Conservation (phyloP, 768 basidiomycete genomes). For the Kwoniella sp. region DNA sequence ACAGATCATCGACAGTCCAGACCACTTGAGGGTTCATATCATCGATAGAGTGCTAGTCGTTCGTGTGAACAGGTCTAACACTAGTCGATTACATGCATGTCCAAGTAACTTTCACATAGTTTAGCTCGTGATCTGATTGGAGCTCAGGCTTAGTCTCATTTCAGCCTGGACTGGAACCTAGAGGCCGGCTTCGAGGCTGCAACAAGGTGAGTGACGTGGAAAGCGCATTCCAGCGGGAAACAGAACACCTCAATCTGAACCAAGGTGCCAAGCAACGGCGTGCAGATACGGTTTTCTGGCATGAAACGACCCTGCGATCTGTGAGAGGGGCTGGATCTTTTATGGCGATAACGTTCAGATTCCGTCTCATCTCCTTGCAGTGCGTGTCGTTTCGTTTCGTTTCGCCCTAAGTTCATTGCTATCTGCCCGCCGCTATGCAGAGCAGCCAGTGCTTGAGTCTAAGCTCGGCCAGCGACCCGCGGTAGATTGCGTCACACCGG, state of each 20-base stretch:
- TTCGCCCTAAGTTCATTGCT: neutral
- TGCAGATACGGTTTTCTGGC: neutral
- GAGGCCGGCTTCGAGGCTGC: no score
- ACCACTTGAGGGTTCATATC: neutral
- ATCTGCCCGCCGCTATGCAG: neutral
- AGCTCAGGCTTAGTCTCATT: neutral
- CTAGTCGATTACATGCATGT: neutral
- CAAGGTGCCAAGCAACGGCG: slow-evolving; percentile 2
- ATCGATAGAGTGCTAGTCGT: neutral
- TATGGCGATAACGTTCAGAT: neutral
- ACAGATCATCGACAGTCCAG: no score
- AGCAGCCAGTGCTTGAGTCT: no score
- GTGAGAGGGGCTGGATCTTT: neutral
- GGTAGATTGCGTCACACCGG: no score
- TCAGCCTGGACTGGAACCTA: neutral
- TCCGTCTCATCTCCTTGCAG: neutral
- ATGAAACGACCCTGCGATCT: no score
- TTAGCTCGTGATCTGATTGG: neutral
- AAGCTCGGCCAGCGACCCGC: neutral
- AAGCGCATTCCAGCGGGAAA: neutral
- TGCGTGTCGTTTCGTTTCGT: neutral
- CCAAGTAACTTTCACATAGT: neutral
- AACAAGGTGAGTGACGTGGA: no score
- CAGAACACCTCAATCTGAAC: neutral
- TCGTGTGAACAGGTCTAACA: neutral